Evolutionary conservation across 2,329 filamentous ascomycete genomes (phyloP).

Genomic region (Monilinia fructigena): DNA sequence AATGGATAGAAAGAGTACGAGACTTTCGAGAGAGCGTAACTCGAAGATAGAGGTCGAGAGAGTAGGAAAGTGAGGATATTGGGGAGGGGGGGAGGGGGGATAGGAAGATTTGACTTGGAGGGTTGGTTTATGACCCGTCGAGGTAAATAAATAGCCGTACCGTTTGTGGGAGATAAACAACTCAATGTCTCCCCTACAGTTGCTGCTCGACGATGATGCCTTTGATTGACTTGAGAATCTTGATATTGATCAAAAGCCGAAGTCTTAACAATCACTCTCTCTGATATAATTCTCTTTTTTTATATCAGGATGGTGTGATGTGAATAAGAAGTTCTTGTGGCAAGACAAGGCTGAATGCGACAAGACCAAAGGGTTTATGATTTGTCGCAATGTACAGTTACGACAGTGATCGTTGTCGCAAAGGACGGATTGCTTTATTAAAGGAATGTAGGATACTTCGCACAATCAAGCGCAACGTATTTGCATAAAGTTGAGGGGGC

Average conservation of each 20-base stretch:
- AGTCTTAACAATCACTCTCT: neutral
- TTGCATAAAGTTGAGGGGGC: neutral
- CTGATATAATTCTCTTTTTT: neutral
- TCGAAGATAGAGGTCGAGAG: slow-evolving; percentile 22
- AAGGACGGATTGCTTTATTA: slow-evolving; percentile 6
- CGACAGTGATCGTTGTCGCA: neutral
- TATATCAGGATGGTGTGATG: neutral
- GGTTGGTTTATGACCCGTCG: slow-evolving; percentile 24
- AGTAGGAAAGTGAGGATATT: slow-evolving; percentile 13
- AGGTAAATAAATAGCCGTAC: slow-evolving; percentile 45
- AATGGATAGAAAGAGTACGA: neutral
- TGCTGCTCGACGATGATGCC: slow-evolving; percentile 43
- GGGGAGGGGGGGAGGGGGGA: slow-evolving; percentile 5
- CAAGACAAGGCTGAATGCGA: slow-evolving; percentile 8
- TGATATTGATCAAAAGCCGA: neutral
- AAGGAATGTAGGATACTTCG: slow-evolving; percentile 21
- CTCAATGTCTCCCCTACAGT: slow-evolving; percentile 88
- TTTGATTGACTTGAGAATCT: slow-evolving; percentile 14
- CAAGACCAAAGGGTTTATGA: neutral
- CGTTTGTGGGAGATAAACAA: slow-evolving; percentile 92
- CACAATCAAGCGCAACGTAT: slow-evolving; percentile 11
- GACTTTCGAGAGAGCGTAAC: slow-evolving; percentile 26
- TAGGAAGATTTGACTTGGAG: slow-evolving; percentile 17
- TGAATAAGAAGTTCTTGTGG: slow-evolving; percentile 3
- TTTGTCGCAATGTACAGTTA: slow-evolving; percentile 7